Evolutionary conservation across 2,329 filamentous ascomycete species (phyloP), one percentile per base, ranked within the genome.

Genomic region (Pleurostoma richardsiae): DNA sequence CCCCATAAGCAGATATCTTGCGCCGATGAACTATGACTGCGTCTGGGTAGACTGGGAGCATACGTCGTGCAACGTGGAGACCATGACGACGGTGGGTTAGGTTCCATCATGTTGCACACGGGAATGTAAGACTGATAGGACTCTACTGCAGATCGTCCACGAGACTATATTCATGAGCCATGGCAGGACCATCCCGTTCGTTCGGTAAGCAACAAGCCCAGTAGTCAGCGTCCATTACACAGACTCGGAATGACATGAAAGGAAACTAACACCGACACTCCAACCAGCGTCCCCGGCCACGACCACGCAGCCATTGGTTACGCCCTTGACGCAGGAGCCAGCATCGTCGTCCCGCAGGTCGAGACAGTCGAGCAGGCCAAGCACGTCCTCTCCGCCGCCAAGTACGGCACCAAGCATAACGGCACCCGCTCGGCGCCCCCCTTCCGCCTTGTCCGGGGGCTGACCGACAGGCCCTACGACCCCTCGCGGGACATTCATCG

Each of bases 41-140:
- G 62, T 71, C 1, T 72, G 67, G 64, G 66, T 75, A 48, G 72
- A 75, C 60, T 73, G 70, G 72, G 72, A 75, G 54, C 72, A 75
- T 56, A 63, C 60, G 6, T 56, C 69, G 3, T 72, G 68, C 53
- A 65, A 67, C 44, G 64, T 73, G 29, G 71, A 75, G 58, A 74
- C 71, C n/a, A 75, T 75, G 72, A 74, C 70, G 2, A 65, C 59
- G 39, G 63, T 67, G 44, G 1, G 49, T 48, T 6, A 10, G 11
- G 11, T 29, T 11, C 33, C 33, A n/a, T 8, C 33, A 36, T 8
- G n/a, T 36, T 36, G 33, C n/a, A n/a, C 8, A 36, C 8, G n/a
- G 8, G 33, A 36, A 36, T n/a, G 8, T 8, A 36, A n/a, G n/a
- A 36, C 8, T 36, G 19, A 19, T 19, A 2, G 10, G 10, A 28